Evolutionary conservation across 1,284 basidiomycete genomes (phyloP), one percentile per base, ranked within the genome.

Genomic region (Leccinum proliferum): DNA sequence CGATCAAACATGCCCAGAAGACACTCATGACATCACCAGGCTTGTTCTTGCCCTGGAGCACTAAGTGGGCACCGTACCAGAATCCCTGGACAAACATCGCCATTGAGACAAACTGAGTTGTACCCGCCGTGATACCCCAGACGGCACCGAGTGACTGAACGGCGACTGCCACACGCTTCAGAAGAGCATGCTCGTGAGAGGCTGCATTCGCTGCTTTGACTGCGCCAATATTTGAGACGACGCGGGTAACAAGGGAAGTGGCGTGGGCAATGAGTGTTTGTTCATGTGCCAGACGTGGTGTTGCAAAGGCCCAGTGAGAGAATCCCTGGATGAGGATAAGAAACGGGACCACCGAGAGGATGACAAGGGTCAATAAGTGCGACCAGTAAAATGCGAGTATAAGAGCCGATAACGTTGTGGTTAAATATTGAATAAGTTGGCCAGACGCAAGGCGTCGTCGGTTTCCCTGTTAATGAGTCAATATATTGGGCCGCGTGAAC

Each of bases 171-270:
- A 87, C 76, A 4, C 71, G 67, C 6, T 76, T 68, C 41, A 92
- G 82, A 12, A 81, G 76, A 4, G 73, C 63, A 8, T 77, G 74
- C 69, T 98, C 94, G 70, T 83, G 77, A 0, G 76, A 64, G 63
- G 89, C 79, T 2, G 94, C 94, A 75, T 97, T 98, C 83, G 96
- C 97, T 0, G 93, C 93, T 75, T 99, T 99, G 75, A 99, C 92
- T 0, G 96, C 98, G 3, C 92, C 78, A 68, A 99, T 95, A 52
- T 91, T 86, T 7, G 85, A 77, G 4, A 92, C 79, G 1, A 91
- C 86, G 25, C 92, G 89, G 66, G 96, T 90, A 65, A 96, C 81
- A 61, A 90, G 82, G 4, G 92, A 89, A 0, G 92, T 89, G 0
- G 92, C 90, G 7, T 81, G 78, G 11, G 89, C 86, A 4, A 89